These are phyloP conservation scores for Apiospora koreana DNA, from an alignment of 2,329 filamentous ascomycete genomes.

Conservation along the genomic window DNA sequence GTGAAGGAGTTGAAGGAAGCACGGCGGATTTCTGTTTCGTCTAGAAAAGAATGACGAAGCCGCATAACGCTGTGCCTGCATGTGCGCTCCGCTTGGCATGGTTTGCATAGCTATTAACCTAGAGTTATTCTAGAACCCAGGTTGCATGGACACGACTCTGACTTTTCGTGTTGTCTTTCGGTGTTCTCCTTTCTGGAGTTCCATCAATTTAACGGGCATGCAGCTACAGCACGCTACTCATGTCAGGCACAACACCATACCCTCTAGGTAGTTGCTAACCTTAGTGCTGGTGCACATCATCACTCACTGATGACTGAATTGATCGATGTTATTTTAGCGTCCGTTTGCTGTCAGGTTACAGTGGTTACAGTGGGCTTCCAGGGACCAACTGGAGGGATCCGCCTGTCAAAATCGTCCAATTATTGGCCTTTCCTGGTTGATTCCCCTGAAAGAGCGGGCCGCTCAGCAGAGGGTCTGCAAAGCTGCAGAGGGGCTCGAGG, in stretches of 20 bases:
- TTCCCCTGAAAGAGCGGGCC: slow-evolving; percentile 6
- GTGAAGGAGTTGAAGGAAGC: background rate
- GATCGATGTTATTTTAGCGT: too few species aligned
- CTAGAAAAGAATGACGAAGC: background rate
- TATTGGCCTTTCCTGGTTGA: background rate
- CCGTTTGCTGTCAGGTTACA: too few species aligned
- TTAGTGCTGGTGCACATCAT: background rate
- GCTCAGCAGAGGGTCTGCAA: background rate
- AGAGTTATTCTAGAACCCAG: background rate
- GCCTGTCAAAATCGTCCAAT: background rate
- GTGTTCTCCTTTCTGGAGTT: background rate
- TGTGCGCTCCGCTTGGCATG: background rate
- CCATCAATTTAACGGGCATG: background rate
- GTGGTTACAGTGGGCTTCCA: background rate
- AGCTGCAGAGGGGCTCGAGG: background rate
- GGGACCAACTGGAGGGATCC: background rate
- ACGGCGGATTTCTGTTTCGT: background rate
- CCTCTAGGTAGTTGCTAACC: background rate
- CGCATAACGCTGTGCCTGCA: background rate
- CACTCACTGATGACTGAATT: too few species aligned
- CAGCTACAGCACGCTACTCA: background rate
- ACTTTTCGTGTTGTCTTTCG: background rate
- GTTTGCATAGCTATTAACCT: background rate
- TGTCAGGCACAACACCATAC: background rate
- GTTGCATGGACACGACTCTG: background rate